Percentiles rank a stretch among this genome's conserved stretches.
phyloP scores from a whole-genome alignment of 768 basidiomycete species.

The Tubosaeta sp. region DNA sequence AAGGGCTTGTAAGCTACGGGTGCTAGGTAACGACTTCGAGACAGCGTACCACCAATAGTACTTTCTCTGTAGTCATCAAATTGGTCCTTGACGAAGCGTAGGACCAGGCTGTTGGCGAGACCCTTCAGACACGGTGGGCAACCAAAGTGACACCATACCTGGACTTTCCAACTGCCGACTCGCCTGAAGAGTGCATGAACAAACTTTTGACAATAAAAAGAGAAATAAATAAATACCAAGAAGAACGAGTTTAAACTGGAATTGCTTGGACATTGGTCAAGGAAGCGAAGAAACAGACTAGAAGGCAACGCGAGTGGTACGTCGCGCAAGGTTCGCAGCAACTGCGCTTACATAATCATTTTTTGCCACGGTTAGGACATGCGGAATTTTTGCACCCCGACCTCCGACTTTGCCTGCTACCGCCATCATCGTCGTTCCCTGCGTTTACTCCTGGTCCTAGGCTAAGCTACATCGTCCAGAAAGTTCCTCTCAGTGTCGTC shows the following conservation, averaged over 20 bases:
- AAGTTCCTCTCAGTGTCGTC: slow-evolving; percentile 19
- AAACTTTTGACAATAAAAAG: not conserved
- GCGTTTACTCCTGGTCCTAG: slow-evolving; percentile 19
- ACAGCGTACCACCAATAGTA: slow-evolving; percentile 76
- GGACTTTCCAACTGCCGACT: slow-evolving; percentile 97
- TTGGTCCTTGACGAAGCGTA: slow-evolving; percentile 95
- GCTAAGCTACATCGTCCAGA: slow-evolving; percentile 23
- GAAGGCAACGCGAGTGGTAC: not conserved
- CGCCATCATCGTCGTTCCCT: slow-evolving; percentile 36
- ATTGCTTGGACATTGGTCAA: slow-evolving; percentile 80
- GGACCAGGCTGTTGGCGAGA: slow-evolving; percentile 64
- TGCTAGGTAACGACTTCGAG: not conserved
- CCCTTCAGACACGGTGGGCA: slow-evolving; percentile 21
- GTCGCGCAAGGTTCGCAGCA: slow-evolving; percentile 9
- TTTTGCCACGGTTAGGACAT: slow-evolving; percentile 23
- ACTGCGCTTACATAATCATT: slow-evolving; percentile 21
- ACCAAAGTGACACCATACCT: slow-evolving; percentile 45
- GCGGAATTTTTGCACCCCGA: slow-evolving; percentile 33
- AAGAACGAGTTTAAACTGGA: slow-evolving; percentile 94
- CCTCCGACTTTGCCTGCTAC: slow-evolving; percentile 27
- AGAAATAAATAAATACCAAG: slow-evolving; percentile 54
- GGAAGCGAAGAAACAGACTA: slow-evolving; percentile 15
- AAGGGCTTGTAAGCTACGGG: slow-evolving; percentile 14
- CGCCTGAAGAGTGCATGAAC: slow-evolving; percentile 50
- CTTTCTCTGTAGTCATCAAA: slow-evolving; percentile 95